These are phyloP conservation scores for Pharus latifolius DNA, from an alignment of 176 grass and related monocot genomes.

Conservation along the genomic window DNA sequence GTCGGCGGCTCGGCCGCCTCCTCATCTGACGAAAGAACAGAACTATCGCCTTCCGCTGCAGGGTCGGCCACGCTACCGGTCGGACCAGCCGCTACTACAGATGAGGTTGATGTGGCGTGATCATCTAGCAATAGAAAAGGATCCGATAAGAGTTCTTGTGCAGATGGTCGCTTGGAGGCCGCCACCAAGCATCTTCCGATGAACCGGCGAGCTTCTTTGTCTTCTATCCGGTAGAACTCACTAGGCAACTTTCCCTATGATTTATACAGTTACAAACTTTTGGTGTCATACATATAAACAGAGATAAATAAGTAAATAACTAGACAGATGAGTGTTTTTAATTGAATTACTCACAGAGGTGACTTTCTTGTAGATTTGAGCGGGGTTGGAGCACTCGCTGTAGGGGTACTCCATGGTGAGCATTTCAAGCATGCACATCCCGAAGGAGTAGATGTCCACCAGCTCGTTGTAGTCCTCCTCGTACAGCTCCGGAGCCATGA, in stretches of 20 bases:
- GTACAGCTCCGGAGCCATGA: constrained; percentile 96
- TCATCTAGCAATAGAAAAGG: constrained; percentile 61
- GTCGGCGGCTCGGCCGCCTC: neutral
- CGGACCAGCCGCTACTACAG: no score
- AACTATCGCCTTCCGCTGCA: no score
- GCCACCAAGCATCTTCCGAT: constrained; percentile 40
- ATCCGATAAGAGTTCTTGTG: constrained; percentile 56
- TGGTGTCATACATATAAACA: no score
- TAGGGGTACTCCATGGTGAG: constrained; percentile 80
- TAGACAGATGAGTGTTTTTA: no score
- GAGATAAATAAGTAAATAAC: no score
- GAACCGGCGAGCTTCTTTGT: constrained; percentile 42
- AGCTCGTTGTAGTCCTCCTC: constrained; percentile 77
- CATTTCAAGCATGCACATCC: constrained; percentile 97
- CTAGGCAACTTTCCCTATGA: constrained; percentile 74
- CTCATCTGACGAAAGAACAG: neutral
- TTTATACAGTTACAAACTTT: no score
- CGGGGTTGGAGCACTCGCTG: constrained; percentile 73
- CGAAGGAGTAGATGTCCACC: constrained; percentile 84
- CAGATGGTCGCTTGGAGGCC: constrained; percentile 39
- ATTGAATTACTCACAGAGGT: no score
- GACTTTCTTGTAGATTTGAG: constrained; percentile 99
- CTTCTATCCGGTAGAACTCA: constrained; percentile 41
- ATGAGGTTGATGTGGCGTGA: neutral
- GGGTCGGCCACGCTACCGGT: no score